These are phyloP conservation scores for Tolypocladium tropicale DNA, from an alignment of 2,329 filamentous ascomycete species.

Conservation along the genomic window DNA sequence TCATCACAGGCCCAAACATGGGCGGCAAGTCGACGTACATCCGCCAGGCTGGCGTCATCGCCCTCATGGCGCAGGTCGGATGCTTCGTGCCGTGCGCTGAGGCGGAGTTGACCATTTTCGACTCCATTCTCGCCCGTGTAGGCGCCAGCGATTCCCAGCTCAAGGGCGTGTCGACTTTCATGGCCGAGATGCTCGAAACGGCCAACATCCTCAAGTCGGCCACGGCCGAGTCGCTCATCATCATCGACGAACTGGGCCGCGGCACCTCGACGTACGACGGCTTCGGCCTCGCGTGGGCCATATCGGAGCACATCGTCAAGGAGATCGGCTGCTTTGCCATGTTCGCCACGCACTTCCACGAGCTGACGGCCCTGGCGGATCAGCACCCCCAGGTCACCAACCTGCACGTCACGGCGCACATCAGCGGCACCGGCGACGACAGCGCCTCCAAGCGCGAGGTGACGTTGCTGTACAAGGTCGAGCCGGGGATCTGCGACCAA, in stretches of 20 bases:
- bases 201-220: slow-evolving; percentile 97
- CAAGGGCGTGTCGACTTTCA: slow-evolving; percentile 96
- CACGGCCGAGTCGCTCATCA: slow-evolving; percentile 90
- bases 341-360: slow-evolving; percentile 98
- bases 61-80: slow-evolving; percentile 92
- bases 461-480: slow-evolving; percentile 92
- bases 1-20: slow-evolving; percentile 98
- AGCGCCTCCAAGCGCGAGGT: slow-evolving; percentile 63
- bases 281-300: slow-evolving; percentile 98
- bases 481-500: slow-evolving; percentile 91
- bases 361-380: slow-evolving; percentile 83
- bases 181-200: slow-evolving; percentile 99
- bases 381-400: slow-evolving; percentile 83
- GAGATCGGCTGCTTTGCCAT: slow-evolving; percentile 91
- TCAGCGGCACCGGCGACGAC: slow-evolving; percentile 42
- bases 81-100: slow-evolving; percentile 90
- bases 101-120: slow-evolving; percentile 90
- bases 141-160: slow-evolving; percentile 94
- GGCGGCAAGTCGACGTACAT: slow-evolving; percentile 98
- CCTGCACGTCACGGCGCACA: slow-evolving; percentile 92
- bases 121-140: slow-evolving; percentile 91
- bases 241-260: slow-evolving; percentile 94
- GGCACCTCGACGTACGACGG: slow-evolving; percentile 98
- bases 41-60: slow-evolving; percentile 91
- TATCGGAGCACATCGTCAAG: slow-evolving; percentile 92